phyloP scores from a whole-genome alignment of 306 rosid genomes.

The Cucurbita pepo region DNA sequence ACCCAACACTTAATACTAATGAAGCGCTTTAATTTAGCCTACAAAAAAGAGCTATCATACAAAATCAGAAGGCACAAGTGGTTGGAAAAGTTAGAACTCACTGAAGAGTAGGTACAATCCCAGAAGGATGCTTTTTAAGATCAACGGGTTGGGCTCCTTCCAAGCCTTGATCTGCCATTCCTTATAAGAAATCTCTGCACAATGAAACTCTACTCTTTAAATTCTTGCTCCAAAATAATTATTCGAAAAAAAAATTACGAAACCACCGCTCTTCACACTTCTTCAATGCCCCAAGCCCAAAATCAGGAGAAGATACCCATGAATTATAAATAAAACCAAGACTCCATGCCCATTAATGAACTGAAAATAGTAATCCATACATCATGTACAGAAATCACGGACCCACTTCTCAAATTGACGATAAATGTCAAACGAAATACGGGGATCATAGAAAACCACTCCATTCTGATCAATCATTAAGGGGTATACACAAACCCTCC shows the following conservation, averaged over 20 bases:
- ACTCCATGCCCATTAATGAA: not conserved
- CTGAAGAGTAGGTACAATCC: constrained; percentile 93
- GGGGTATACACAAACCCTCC: not conserved
- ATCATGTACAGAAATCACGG: not conserved
- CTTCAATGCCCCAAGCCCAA: not conserved
- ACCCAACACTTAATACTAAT: not conserved
- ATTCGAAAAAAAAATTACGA: too few species aligned
- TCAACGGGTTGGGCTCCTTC: constrained; percentile 84
- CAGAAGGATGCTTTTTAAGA: constrained; percentile 78
- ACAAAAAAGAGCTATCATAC: not conserved
- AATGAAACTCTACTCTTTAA: not conserved
- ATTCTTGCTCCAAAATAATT: not conserved
- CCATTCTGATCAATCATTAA: not conserved
- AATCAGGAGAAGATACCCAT: not conserved
- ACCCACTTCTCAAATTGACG: not conserved
- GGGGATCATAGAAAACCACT: not conserved
- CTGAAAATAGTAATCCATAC: not conserved
- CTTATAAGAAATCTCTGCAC: not conserved
- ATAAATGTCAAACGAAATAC: not conserved
- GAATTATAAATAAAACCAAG: not conserved
- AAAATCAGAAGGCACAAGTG: not conserved
- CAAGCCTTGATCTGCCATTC: constrained; percentile 74
- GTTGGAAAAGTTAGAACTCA: constrained; percentile 27
- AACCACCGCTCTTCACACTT: not conserved
- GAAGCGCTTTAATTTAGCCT: not conserved